Conservation (phyloP, 352 stramenopile genomes). For the Elongisporangium undulatum region DNA sequence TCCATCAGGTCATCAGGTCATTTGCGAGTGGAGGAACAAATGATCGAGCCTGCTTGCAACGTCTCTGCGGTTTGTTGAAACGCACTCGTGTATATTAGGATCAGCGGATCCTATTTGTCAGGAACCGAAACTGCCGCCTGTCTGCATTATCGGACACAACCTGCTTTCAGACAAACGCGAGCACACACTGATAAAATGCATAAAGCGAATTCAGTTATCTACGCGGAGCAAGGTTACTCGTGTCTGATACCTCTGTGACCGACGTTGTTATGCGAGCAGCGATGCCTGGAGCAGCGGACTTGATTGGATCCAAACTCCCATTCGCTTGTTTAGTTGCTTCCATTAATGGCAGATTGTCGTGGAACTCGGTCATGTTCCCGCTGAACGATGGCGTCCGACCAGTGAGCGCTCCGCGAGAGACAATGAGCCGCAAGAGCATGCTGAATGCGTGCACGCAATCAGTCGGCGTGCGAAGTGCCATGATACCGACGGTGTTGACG, state of each 20-base stretch:
- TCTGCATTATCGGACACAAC: background rate
- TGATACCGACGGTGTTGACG: conserved; percentile 15
- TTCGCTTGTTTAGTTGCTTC: conserved; percentile 1
- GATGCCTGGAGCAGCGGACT: background rate
- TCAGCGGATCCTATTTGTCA: background rate
- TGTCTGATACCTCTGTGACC: background rate
- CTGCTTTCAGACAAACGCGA: background rate
- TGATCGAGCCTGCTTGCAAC: background rate
- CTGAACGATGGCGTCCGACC: conserved; percentile 13
- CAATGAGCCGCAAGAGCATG: conserved; percentile 42
- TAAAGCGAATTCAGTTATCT: background rate
- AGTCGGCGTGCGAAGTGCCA: conserved; percentile 16
- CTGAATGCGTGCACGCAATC: conserved; percentile 49
- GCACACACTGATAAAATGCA: background rate
- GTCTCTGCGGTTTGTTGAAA: background rate
- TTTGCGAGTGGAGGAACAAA: background rate
- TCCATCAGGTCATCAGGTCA: background rate
- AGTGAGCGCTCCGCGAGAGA: conserved; percentile 25
- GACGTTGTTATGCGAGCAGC: background rate
- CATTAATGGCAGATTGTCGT: conserved; percentile 36
- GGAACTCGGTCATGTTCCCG: conserved; percentile 19
- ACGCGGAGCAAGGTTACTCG: background rate
- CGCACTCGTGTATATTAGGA: background rate
- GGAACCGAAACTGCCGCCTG: background rate
- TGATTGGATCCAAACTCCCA: background rate